Percentiles rank a stretch among this genome's conserved stretches.
phyloP scores from a whole-genome alignment of 495 filamentous ascomycete species.

The Podospora pseudocomata region DNA sequence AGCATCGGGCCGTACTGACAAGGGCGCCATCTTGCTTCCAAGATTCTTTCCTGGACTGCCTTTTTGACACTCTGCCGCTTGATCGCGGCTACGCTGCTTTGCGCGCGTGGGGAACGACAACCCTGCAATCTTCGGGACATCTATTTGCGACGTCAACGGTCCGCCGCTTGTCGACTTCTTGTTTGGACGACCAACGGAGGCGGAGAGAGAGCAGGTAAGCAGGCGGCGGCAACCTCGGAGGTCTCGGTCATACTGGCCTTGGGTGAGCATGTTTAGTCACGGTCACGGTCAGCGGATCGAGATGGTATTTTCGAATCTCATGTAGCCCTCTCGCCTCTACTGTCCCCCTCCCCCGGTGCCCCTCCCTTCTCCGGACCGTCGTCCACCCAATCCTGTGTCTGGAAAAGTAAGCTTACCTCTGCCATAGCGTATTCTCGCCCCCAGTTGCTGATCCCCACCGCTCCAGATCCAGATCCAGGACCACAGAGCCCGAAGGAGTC shows the following conservation, averaged over 20 bases:
- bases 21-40: not conserved
- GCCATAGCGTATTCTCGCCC: not conserved
- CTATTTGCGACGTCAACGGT: conserved; percentile 12
- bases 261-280: not conserved
- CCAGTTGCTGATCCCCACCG: not conserved
- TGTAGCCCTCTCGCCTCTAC: not conserved
- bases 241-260: not conserved
- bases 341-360: not conserved
- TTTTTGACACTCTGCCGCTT: conserved; percentile 6
- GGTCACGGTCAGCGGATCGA: not conserved
- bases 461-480: not conserved
- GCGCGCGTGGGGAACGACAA: conserved; percentile 2
- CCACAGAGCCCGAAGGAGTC: not conserved
- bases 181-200: not conserved
- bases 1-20: not conserved
- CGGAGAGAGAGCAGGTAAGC: not conserved
- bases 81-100: conserved; percentile 6
- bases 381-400: conserved; percentile 5
- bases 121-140: conserved; percentile 21
- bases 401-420: conserved; percentile 3
- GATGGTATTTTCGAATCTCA: not conserved
- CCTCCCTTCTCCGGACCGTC: not conserved
- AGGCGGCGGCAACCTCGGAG: conserved; percentile 2
- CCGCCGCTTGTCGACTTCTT: not conserved
- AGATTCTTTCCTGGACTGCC: not conserved